These are phyloP conservation scores for Sclerotinia nivalis DNA, from an alignment of 2,329 filamentous ascomycete species.

Conservation along the genomic window DNA sequence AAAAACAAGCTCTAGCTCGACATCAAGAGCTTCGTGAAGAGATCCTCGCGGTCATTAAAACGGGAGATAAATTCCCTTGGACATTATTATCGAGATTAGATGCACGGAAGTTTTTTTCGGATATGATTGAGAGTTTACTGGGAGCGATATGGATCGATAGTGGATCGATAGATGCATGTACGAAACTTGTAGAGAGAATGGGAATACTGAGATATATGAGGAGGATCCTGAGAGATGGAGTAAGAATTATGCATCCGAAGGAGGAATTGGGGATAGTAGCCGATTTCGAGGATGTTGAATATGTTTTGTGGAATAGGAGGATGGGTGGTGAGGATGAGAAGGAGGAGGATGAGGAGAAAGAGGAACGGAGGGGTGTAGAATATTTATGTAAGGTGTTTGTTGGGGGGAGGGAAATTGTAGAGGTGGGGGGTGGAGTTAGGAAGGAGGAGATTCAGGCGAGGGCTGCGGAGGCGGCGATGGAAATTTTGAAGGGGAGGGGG, in stretches of 20 bases:
- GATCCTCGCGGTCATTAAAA: constrained; percentile 53
- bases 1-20: constrained; percentile 38
- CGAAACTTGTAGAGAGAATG: constrained; percentile 58
- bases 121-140: constrained; percentile 77
- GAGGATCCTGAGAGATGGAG: constrained; percentile 50
- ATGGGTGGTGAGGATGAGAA: constrained; percentile 6
- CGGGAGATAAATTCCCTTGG: constrained; percentile 71
- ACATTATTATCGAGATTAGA: constrained; percentile 63
- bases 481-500: constrained; percentile 32
- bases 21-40: constrained; percentile 47
- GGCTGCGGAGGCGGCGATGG: constrained; percentile 56
- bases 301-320: constrained; percentile 45
- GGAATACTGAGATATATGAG: constrained; percentile 60
- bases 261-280: constrained; percentile 65
- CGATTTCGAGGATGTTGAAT: constrained; percentile 53
- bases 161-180: constrained; percentile 61
- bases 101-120: constrained; percentile 77
- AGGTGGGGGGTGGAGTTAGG: constrained; percentile 49
- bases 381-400: constrained; percentile 53
- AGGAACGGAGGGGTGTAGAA: not conserved
- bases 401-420: constrained; percentile 49
- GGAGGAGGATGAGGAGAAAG: not conserved
- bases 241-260: constrained; percentile 66
- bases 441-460: constrained; percentile 55
- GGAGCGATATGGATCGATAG: constrained; percentile 85